Evolutionary conservation across 73 alveolate species (phyloP).

Genomic region (Paramecium octaurelia): DNA sequence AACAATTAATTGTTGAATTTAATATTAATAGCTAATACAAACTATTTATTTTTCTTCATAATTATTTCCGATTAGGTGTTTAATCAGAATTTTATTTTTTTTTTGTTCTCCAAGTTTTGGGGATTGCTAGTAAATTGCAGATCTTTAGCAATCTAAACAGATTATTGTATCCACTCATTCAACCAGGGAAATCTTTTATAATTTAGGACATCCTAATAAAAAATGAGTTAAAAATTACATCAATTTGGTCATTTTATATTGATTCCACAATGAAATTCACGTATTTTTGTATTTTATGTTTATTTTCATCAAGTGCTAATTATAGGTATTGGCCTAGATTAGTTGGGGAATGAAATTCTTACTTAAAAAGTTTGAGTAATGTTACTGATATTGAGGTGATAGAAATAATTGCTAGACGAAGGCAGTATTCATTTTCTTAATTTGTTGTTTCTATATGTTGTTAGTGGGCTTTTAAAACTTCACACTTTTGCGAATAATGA

Average conservation of each 20-base stretch:
- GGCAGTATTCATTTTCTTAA: not conserved
- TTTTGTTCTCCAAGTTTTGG: not conserved
- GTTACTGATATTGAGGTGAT: not conserved
- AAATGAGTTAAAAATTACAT: not conserved
- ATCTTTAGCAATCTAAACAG: not conserved
- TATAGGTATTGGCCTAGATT: not conserved
- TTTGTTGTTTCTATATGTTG: not conserved
- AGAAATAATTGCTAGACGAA: not conserved
- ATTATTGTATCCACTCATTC: not conserved
- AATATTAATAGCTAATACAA: not conserved
- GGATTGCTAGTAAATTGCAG: not conserved
- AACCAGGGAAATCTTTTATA: conserved; percentile 30
- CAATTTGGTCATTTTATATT: not conserved
- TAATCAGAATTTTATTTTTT: not conserved
- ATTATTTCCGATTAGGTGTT: not conserved
- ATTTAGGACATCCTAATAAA: not conserved
- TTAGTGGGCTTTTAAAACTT: not conserved
- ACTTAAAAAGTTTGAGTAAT: conserved; percentile 8
- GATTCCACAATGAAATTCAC: not conserved
- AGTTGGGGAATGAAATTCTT: not conserved
- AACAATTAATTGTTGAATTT: not conserved
- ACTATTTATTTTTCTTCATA: not conserved
- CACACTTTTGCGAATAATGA: not conserved
- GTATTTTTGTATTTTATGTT: not conserved
- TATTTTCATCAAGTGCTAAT: not conserved